Base-by-base conservation (phyloP, 345 rosid species). In the Eucalyptus erythrocorys region DNA sequence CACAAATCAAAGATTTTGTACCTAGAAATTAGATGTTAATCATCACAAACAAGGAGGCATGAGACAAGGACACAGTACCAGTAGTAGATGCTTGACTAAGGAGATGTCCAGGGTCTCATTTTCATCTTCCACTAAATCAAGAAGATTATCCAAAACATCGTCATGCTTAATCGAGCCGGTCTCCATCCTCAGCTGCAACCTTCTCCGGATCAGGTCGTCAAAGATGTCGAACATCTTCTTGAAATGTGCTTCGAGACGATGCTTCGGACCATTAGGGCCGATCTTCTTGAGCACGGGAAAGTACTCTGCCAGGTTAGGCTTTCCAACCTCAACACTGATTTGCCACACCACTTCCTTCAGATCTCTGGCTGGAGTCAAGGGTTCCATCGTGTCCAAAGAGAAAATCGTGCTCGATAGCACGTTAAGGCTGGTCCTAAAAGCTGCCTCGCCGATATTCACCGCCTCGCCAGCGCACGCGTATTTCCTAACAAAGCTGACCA, bases 81-180 rank as follows among this genome's bases (percentile, higher is more conserved):
- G 82, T 21, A 37, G 26, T 37, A 37, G 82, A 76, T 76, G 82
- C 82, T 76, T 51, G 57, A 51, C 57, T 51, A 51, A 51, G 57
- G 57, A 87, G 21, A 42, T 45, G 57, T 66, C 51, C 66, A 92
- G 87, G 51, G 82, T 91, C 43, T 90, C 89, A 17, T 32, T 71
- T 37, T 68, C 40, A 16, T 89, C 89, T 27, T 93, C 90, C 16
- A 27, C 55, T 15, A 93, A 68, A 59, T 80, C 45, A 34, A 93
- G 91, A 21, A 94, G 92, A 64, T 85, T 84, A 48, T 93, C 95
- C 55, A 94, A 85, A 51, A 92, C 66, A 90, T 94, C 95, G 37
- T 90, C 86, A 26, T 37, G 2, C 10, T 88, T 9, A 17, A 59
- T n/a, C 32, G 48, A 89, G 14, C 85, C 90, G 4, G 53, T 30